Evolutionary conservation across 1,284 basidiomycete genomes (phyloP).

Genomic region (Cutaneotrichosporon sp.): DNA sequence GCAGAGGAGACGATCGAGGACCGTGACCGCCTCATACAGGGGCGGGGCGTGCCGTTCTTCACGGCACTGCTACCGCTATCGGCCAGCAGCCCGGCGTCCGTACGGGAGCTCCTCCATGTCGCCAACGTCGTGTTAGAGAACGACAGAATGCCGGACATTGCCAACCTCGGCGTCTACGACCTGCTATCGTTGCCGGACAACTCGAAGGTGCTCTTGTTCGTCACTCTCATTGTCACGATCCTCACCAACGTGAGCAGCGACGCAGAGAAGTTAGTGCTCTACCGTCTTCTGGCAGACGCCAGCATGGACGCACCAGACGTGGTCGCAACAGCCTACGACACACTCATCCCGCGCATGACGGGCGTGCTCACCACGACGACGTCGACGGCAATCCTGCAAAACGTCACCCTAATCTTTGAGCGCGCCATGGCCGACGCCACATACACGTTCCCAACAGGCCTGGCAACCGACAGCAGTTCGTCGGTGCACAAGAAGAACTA

Average conservation of each 20-base stretch:
- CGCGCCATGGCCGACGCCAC: conserved; percentile 41
- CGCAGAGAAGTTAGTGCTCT: conserved; percentile 75
- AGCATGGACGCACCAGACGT: conserved; percentile 68
- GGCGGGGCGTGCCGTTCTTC: conserved; percentile 75
- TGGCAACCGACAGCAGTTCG: conserved; percentile 20
- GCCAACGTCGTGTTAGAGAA: conserved; percentile 61
- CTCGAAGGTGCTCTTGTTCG: conserved; percentile 67
- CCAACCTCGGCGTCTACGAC: conserved; percentile 57
- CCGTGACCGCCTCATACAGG: conserved; percentile 53
- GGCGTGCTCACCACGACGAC: conserved; percentile 72
- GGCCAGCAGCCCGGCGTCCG: conserved; percentile 60
- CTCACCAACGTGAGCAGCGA: conserved; percentile 73
- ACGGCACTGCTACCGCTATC: conserved; percentile 72
- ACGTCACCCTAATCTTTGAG: conserved; percentile 69
- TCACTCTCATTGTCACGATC: conserved; percentile 74
- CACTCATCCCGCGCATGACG: conserved; percentile 72
- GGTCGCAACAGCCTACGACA: conserved; percentile 74
- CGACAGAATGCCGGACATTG: conserved; percentile 55
- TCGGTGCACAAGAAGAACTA: conserved; percentile 32
- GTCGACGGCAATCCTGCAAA: conserved; percentile 67
- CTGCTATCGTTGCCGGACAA: conserved; percentile 56
- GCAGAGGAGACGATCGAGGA: conserved; percentile 36
- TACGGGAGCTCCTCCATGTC: conserved; percentile 61
- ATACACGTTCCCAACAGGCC: conserved; percentile 38
- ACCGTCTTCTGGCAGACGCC: conserved; percentile 73